A percentile compares a stretch with the other conserved stretches of the same genome.
Conservation (phyloP, 768 basidiomycete genomes). For the Phylloporus sp. region DNA sequence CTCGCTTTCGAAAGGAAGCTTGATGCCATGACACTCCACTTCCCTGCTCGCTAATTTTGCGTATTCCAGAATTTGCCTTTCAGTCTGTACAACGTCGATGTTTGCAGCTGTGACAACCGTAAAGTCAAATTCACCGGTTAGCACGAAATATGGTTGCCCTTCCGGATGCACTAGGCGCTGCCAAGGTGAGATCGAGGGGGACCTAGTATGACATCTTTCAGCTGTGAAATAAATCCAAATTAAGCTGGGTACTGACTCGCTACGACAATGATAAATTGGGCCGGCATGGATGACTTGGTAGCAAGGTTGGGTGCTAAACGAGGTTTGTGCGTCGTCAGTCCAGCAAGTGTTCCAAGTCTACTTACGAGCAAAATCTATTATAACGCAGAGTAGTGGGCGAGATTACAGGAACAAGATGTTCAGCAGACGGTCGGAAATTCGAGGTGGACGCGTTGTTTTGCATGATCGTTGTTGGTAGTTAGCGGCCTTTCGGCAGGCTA, state of each 20-base stretch:
- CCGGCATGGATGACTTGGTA: neutral
- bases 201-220: neutral
- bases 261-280: neutral
- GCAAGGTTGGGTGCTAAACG: neutral
- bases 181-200: constrained; percentile 33
- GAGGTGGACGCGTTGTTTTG: neutral
- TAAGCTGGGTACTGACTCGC: neutral
- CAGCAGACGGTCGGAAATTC: neutral
- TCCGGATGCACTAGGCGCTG: constrained; percentile 49
- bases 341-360: neutral
- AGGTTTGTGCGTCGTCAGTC: neutral
- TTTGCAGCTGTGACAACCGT: constrained; percentile 50
- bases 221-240: neutral
- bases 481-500: too few relatives aligned
- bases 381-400: neutral
- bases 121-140: constrained; percentile 16
- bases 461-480: neutral
- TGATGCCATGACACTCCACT: constrained; percentile 28
- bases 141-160: constrained; percentile 49
- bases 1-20: constrained; percentile 37
- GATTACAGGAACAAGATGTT: neutral
- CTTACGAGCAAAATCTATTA: neutral
- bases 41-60: constrained; percentile 32
- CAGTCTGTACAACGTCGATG: constrained; percentile 36
- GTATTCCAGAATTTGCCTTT: constrained; percentile 37